These are phyloP conservation scores for Hemisphaericaspora subhashii DNA, from an alignment of 1,139 yeast genomes.

Conservation along the genomic window DNA sequence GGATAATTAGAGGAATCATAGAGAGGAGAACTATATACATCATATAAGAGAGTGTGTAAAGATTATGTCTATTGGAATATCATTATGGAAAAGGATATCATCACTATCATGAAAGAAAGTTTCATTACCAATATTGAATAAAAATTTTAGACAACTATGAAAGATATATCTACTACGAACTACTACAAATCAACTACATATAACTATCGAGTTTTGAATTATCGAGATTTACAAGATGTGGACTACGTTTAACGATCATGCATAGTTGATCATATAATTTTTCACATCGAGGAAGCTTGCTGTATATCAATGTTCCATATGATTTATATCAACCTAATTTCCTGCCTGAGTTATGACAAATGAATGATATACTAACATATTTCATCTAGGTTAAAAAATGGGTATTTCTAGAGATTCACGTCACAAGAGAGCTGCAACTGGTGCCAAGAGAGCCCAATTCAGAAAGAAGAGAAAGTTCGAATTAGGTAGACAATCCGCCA, in stretches of 20 bases:
- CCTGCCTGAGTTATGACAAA: neutral
- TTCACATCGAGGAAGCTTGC: too few relatives aligned
- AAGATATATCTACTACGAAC: neutral
- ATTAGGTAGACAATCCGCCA: conserved; percentile 99
- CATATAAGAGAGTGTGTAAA: neutral
- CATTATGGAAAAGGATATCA: neutral
- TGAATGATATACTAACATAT: conserved; percentile 27
- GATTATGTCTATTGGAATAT: neutral
- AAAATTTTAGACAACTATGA: too few relatives aligned
- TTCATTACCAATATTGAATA: too few relatives aligned
- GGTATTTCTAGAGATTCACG: conserved; percentile 99
- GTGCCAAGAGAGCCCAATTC: conserved; percentile 99
- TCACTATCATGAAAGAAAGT: neutral
- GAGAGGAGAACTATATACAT: neutral
- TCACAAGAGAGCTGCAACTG: conserved; percentile 99
- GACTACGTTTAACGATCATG: too few relatives aligned
- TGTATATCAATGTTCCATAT: too few relatives aligned
- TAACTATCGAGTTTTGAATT: neutral
- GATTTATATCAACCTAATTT: neutral
- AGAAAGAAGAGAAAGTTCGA: conserved; percentile 99
- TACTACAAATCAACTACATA: neutral
- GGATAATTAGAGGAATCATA: conserved; percentile 4
- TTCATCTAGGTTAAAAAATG: conserved; percentile 48
- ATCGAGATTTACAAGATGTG: neutral
- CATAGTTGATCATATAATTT: too few relatives aligned